A percentile compares a stretch with the other conserved stretches of the same genome.
Conservation (phyloP, 495 filamentous ascomycete genomes). For the Lindgomyces ingoldianus region DNA sequence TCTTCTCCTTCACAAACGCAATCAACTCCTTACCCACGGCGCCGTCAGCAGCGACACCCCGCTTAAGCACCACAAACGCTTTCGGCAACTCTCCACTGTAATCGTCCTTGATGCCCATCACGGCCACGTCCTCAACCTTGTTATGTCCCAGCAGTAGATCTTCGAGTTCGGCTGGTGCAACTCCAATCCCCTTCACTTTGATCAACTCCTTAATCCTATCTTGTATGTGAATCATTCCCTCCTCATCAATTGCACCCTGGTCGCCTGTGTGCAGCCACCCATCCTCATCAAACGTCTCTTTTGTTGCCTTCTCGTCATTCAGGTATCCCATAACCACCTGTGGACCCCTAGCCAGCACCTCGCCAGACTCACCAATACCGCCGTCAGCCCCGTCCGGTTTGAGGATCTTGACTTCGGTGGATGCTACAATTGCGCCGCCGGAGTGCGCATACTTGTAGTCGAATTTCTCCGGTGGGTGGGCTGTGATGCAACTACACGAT, state of each 20-base stretch:
- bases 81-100: slow-evolving; percentile 65
- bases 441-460: slow-evolving; percentile 59
- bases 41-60: slow-evolving; percentile 35
- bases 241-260: slow-evolving; percentile 57
- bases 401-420: slow-evolving; percentile 64
- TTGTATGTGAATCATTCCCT: slow-evolving; percentile 67
- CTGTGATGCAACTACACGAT: slow-evolving; percentile 62
- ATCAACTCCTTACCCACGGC: slow-evolving; percentile 51
- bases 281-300: slow-evolving; percentile 61
- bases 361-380: slow-evolving; percentile 56
- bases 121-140: slow-evolving; percentile 61
- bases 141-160: slow-evolving; percentile 60
- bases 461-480: slow-evolving; percentile 56
- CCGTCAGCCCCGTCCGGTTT: slow-evolving; percentile 53
- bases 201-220: slow-evolving; percentile 80
- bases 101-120: slow-evolving; percentile 60
- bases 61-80: slow-evolving; percentile 62
- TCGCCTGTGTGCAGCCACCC: slow-evolving; percentile 70
- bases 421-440: slow-evolving; percentile 61
- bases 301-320: slow-evolving; percentile 55
- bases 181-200: slow-evolving; percentile 71
- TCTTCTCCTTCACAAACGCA: slow-evolving; percentile 60
- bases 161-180: slow-evolving; percentile 71
- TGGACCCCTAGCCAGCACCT: slow-evolving; percentile 60
- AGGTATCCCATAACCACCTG: slow-evolving; percentile 63